Conservation (phyloP, 2,329 filamentous ascomycete species). For the Stachybotrys echinatus region DNA sequence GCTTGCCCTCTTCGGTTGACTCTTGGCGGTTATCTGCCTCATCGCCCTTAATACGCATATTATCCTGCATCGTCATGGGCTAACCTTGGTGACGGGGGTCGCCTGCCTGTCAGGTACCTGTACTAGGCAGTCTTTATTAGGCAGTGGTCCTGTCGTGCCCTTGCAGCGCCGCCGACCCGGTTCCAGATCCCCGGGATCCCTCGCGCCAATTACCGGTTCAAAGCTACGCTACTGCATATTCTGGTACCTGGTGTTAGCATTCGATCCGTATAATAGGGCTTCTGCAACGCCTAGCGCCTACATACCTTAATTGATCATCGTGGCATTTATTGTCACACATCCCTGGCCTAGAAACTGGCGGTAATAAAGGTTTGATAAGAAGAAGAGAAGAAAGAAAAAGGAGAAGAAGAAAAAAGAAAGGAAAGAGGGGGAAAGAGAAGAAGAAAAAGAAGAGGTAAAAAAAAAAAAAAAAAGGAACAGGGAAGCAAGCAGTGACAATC, state of each 20-base stretch:
- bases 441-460: background rate
- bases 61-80: background rate
- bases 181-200: background rate
- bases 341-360: background rate
- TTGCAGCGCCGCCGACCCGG: background rate
- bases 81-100: background rate
- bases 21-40: background rate
- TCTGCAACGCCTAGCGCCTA: background rate
- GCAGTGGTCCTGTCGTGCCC: background rate
- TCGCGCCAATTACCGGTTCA: background rate
- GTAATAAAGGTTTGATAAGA: no score
- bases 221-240: background rate
- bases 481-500: background rate
- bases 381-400: background rate
- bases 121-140: no score
- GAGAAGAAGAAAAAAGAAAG: background rate
- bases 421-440: background rate
- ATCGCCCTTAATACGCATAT: background rate
- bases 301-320: background rate
- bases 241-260: no score
- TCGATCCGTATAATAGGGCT: background rate
- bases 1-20: no score
- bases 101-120: background rate
- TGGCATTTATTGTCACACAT: background rate
- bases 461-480: background rate